Percentiles rank a stretch among this genome's conserved stretches.
These are phyloP conservation scores for Mucor saturninus DNA, from an alignment of 371 early-diverging fungal species.

Conservation along the genomic window DNA sequence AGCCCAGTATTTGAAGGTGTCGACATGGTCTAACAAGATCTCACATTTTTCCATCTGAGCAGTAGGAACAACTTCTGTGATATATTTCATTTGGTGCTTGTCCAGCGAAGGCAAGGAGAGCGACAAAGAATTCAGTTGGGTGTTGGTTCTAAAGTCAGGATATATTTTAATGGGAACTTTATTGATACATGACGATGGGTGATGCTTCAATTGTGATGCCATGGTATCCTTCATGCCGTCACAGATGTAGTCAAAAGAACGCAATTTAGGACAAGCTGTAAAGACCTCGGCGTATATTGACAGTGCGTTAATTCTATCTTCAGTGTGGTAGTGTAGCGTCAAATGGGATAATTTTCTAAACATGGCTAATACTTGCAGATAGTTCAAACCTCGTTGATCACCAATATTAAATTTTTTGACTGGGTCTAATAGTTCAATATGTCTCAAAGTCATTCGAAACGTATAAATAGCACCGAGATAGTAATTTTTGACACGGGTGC, in stretches of 20 bases:
- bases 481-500: neutral
- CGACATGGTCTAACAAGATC: neutral
- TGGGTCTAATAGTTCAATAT: neutral
- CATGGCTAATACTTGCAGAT: neutral
- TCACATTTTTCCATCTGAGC: neutral
- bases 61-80: neutral
- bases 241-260: neutral
- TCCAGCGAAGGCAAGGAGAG: neutral
- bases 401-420: neutral
- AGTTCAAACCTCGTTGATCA: neutral
- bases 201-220: neutral
- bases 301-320: neutral
- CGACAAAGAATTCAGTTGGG: neutral
- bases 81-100: neutral
- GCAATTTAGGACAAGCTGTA: neutral
- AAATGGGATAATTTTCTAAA: neutral
- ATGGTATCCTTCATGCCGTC: neutral
- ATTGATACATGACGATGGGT: neutral
- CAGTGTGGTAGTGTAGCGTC: neutral
- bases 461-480: neutral
- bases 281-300: neutral
- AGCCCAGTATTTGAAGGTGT: neutral
- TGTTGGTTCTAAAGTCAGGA: neutral
- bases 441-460: neutral
- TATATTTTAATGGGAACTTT: neutral